Conservation (phyloP, 495 filamentous ascomycete species). For the Hypoxylon lenormandii region DNA sequence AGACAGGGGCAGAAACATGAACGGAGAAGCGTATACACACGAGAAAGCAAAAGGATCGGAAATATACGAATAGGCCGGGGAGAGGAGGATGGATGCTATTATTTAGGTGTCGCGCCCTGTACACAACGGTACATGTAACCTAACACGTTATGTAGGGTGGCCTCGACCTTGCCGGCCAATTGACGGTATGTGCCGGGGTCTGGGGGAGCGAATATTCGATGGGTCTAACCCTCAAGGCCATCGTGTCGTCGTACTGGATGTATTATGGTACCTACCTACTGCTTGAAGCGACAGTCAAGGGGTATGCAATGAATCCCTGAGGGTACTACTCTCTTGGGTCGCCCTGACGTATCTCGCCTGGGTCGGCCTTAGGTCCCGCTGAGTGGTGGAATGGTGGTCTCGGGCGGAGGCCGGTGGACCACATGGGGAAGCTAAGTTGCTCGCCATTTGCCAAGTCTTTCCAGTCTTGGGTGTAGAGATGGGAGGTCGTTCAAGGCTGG, state of each 20-base stretch:
- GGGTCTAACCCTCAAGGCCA: slow-evolving; percentile 14
- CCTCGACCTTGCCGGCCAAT: slow-evolving; percentile 40
- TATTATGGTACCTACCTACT: slow-evolving; percentile 10
- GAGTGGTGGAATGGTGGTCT: slow-evolving; percentile 28
- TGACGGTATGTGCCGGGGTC: slow-evolving; percentile 37
- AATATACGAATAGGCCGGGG: slow-evolving; percentile 28
- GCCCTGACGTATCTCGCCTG: slow-evolving; percentile 38
- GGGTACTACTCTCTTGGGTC: slow-evolving; percentile 27
- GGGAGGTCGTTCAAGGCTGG: slow-evolving; percentile 17
- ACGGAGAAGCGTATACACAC: slow-evolving; percentile 20
- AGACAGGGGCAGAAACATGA: slow-evolving; percentile 23
- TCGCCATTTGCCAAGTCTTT: slow-evolving; percentile 42
- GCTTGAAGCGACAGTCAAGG: slow-evolving; percentile 14
- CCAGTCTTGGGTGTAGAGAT: slow-evolving; percentile 20
- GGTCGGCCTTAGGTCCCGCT: slow-evolving; percentile 10
- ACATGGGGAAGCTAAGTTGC: slow-evolving; percentile 42
- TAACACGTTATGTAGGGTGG: slow-evolving; percentile 28
- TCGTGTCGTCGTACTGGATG: slow-evolving; percentile 15
- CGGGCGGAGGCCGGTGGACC: slow-evolving; percentile 35
- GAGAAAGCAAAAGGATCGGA: slow-evolving; percentile 35
- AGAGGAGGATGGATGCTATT: slow-evolving; percentile 33
- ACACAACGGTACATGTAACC: slow-evolving; percentile 38
- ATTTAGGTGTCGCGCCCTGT: slow-evolving; percentile 32
- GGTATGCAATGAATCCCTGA: slow-evolving; percentile 21
- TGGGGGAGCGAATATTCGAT: slow-evolving; percentile 43